These are phyloP conservation scores for Microbotryum silenes-acaulis DNA, from an alignment of 1,284 basidiomycete species.

Conservation along the genomic window DNA sequence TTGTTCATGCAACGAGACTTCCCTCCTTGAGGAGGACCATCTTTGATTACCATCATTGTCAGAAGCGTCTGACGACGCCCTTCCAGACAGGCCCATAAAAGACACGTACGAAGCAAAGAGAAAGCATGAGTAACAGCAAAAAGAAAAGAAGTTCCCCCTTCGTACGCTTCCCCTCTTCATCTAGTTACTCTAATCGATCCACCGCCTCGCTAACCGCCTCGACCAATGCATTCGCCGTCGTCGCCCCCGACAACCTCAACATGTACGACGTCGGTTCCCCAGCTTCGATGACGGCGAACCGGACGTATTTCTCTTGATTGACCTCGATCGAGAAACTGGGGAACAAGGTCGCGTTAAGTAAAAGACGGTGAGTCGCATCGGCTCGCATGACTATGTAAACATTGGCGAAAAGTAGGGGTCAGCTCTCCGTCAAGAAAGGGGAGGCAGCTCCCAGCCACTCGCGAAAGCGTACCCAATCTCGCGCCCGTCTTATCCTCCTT, in stretches of 20 bases:
- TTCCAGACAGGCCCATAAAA: too few species aligned
- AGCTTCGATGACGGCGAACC: conserved; percentile 32
- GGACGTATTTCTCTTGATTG: conserved; percentile 34
- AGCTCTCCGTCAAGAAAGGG: background rate
- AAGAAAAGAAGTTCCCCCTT: too few species aligned
- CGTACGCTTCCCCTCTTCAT: background rate
- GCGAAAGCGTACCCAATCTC: conserved; percentile 21
- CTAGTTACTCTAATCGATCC: background rate
- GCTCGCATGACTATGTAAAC: conserved; percentile 33
- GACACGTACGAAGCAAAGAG: too few species aligned
- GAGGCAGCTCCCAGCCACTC: too few species aligned
- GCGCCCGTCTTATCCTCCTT: conserved; percentile 14
- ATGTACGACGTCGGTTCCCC: conserved; percentile 30
- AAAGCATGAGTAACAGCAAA: background rate
- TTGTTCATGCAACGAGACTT: too few species aligned
- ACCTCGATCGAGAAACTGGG: conserved; percentile 31
- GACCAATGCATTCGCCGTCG: background rate
- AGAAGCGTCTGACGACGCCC: too few species aligned
- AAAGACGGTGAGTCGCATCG: conserved; percentile 34
- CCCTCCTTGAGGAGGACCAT: too few species aligned
- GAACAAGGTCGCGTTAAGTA: conserved; percentile 35
- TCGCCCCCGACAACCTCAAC: conserved; percentile 13
- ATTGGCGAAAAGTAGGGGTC: background rate
- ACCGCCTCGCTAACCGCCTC: background rate
- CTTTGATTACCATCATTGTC: too few species aligned